phyloP scores from a whole-genome alignment of 148 eudicot genomes.

The Cornus suecica region DNA sequence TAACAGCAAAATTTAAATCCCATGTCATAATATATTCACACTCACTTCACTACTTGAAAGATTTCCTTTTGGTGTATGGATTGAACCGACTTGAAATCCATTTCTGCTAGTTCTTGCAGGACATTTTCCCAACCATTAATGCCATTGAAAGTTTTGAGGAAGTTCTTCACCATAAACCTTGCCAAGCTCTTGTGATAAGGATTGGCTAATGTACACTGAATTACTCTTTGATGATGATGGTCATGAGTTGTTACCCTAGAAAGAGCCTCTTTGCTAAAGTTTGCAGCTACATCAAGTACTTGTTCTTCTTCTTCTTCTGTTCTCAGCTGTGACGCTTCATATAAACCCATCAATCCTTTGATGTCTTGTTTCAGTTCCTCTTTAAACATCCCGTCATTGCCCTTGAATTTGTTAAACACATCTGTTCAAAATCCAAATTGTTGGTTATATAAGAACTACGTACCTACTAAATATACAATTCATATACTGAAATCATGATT shows the following conservation, averaged over 20 bases:
- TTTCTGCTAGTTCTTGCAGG: slow-evolving; percentile 31
- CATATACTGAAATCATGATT: background rate
- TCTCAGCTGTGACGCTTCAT: slow-evolving; percentile 64
- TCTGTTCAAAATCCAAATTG: slow-evolving; percentile 18
- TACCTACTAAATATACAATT: too few species aligned
- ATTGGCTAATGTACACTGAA: slow-evolving; percentile 28
- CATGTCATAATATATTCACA: background rate
- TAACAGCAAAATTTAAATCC: too few species aligned
- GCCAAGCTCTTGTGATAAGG: slow-evolving; percentile 48
- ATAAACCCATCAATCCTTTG: slow-evolving; percentile 49
- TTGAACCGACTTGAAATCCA: slow-evolving; percentile 27
- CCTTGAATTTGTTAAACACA: slow-evolving; percentile 40
- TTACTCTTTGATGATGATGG: slow-evolving; percentile 13
- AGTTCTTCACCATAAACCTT: slow-evolving; percentile 22
- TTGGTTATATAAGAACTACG: too few species aligned
- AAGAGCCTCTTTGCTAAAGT: slow-evolving; percentile 30
- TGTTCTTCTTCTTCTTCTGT: slow-evolving; percentile 57
- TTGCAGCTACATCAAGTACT: slow-evolving; percentile 46
- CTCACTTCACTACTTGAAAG: slow-evolving; percentile 39
- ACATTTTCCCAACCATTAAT: slow-evolving; percentile 19
- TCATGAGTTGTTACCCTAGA: slow-evolving; percentile 8
- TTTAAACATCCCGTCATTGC: slow-evolving; percentile 37
- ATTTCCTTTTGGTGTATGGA: slow-evolving; percentile 32
- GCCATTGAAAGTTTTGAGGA: slow-evolving; percentile 11
- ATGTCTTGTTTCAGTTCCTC: slow-evolving; percentile 29